Evolutionary conservation across 352 stramenopile genomes (phyloP).

Genomic region (Saprolegnia diclina): DNA sequence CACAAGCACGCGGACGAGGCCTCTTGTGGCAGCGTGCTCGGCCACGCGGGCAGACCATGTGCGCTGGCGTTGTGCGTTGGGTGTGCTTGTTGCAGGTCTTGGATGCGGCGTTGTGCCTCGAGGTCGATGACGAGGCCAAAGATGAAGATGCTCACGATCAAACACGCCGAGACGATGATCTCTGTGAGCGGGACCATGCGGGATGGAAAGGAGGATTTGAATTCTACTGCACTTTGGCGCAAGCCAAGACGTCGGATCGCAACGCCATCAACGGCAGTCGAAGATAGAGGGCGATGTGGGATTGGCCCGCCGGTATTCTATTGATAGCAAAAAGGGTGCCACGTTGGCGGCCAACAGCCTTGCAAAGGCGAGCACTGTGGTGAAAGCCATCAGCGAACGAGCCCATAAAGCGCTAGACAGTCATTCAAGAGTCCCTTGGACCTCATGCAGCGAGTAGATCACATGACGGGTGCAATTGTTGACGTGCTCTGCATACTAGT

Average conservation of each 20-base stretch:
- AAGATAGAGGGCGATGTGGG: no score
- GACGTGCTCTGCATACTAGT: no score
- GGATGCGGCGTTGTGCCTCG: conserved; percentile 19
- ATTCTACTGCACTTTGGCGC: no score
- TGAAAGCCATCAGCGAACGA: neutral
- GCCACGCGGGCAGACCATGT: neutral
- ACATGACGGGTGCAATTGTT: no score
- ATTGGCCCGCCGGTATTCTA: no score
- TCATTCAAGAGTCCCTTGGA: no score
- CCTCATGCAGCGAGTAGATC: no score
- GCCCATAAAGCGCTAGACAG: no score
- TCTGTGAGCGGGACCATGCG: conserved; percentile 23
- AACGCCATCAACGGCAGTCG: no score
- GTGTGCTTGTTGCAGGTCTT: neutral
- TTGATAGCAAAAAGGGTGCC: neutral
- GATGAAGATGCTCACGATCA: conserved; percentile 26
- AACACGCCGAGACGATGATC: conserved; percentile 25
- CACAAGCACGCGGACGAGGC: neutral
- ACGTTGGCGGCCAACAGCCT: neutral
- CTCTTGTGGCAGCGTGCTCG: neutral
- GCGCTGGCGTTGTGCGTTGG: neutral
- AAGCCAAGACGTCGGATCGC: no score
- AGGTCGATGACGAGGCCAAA: conserved; percentile 26
- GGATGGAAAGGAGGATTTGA: neutral
- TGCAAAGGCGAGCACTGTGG: neutral